phyloP scores from a whole-genome alignment of 352 stramenopile genomes.

The Thraustochytrium sp. region DNA sequence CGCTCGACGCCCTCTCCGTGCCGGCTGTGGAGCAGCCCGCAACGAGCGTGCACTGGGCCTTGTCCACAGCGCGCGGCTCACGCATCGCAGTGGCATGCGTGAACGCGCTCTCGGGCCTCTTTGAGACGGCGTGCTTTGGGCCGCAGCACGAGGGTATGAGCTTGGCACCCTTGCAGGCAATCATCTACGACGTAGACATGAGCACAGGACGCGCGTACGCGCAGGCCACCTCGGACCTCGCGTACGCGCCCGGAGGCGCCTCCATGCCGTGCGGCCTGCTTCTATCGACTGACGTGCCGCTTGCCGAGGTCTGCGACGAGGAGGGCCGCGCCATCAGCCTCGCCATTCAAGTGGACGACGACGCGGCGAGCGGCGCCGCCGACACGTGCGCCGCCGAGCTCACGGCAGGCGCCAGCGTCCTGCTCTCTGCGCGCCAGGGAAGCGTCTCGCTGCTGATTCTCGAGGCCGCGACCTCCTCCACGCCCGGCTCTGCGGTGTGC shows the following conservation, averaged over 20 bases:
- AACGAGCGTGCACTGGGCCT: neutral
- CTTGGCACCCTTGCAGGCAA: neutral
- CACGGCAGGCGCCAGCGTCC: neutral
- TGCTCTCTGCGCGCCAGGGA: neutral
- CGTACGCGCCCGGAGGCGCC: neutral
- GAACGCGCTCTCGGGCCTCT: neutral
- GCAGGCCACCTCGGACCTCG: neutral
- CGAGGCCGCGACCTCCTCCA: neutral
- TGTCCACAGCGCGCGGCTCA: neutral
- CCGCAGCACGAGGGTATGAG: constrained; percentile 35
- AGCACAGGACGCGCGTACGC: constrained; percentile 18
- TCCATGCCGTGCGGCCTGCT: neutral
- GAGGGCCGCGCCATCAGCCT: no score
- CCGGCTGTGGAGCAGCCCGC: neutral
- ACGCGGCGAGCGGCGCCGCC: neutral
- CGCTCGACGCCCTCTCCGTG: neutral
- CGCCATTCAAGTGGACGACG: neutral
- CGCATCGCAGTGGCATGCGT: neutral
- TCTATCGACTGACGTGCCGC: no score
- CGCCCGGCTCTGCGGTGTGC: neutral
- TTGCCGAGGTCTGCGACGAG: no score
- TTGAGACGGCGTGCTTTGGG: neutral
- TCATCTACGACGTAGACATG: constrained; percentile 10
- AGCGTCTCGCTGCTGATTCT: neutral
- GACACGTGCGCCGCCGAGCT: neutral